These are phyloP conservation scores for Ceratobasidium sp. DNA, from an alignment of 1,284 basidiomycete genomes.

Conservation along the genomic window DNA sequence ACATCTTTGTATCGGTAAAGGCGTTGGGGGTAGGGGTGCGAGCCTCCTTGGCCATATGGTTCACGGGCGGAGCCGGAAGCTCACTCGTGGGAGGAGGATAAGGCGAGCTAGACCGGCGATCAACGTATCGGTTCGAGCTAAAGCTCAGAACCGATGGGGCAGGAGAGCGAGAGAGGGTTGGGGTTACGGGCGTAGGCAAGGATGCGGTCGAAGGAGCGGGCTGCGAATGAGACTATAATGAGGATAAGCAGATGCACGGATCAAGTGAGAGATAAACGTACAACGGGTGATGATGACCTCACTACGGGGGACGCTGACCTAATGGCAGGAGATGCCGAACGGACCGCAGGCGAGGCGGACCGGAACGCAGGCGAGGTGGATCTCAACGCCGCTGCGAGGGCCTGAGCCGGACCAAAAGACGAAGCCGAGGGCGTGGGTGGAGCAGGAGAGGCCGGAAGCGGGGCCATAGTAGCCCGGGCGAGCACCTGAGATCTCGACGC, in stretches of 20 bases:
- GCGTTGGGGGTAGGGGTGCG: constrained; percentile 19
- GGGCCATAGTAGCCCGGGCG: background rate
- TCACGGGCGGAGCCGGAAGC: constrained; percentile 18
- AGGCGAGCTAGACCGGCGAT: constrained; percentile 41
- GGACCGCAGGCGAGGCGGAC: constrained; percentile 19
- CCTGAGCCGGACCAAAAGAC: constrained; percentile 27
- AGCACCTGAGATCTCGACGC: constrained; percentile 12
- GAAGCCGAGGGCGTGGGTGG: background rate
- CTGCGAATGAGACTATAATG: constrained; percentile 1
- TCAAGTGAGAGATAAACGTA: background rate
- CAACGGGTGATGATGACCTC: constrained; percentile 17
- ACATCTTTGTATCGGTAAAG: constrained; percentile 16
- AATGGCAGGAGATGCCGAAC: constrained; percentile 19
- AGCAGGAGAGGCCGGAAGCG: background rate
- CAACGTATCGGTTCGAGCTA: constrained; percentile 27
- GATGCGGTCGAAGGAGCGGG: constrained; percentile 29
- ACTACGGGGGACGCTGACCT: constrained; percentile 15
- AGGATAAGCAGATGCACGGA: background rate
- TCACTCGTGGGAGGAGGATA: constrained; percentile 37
- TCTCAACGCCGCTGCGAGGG: constrained; percentile 31
- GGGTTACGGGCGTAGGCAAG: constrained; percentile 35
- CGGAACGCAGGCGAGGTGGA: constrained; percentile 22
- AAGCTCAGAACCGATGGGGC: constrained; percentile 40
- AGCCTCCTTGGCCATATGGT: background rate
- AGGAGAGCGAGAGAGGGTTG: constrained; percentile 38